Evolutionary conservation across 2,329 filamentous ascomycete species (phyloP).

Genomic region (Talaromyces sp.): DNA sequence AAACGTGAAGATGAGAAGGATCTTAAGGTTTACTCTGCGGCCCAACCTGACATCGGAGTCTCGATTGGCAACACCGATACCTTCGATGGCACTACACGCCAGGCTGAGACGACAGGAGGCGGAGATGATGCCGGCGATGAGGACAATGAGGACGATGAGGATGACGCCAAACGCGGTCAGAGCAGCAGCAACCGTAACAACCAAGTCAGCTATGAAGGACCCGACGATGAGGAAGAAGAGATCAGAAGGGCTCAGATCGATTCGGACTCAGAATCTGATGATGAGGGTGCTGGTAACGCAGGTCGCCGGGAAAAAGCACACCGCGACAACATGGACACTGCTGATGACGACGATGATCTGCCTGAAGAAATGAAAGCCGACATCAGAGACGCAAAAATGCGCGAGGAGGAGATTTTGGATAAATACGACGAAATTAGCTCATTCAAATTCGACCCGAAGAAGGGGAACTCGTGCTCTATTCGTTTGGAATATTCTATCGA

Average conservation of each 20-base stretch:
- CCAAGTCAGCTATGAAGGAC: constrained; percentile 82
- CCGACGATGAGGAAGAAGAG: constrained; percentile 86
- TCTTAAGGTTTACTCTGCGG: constrained; percentile 54
- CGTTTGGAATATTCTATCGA: constrained; percentile 74
- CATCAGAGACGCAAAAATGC: constrained; percentile 43
- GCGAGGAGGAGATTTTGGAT: constrained; percentile 60
- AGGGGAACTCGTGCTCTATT: constrained; percentile 71
- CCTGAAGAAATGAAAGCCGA: constrained; percentile 37
- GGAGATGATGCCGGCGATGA: constrained; percentile 58
- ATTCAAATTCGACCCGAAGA: constrained; percentile 73
- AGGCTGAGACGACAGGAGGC: constrained; percentile 50
- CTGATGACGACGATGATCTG: constrained; percentile 46
- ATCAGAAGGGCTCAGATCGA: constrained; percentile 61
- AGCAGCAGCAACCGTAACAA: constrained; percentile 64
- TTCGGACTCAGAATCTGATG: constrained; percentile 46
- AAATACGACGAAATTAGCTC: constrained; percentile 62
- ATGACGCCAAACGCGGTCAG: constrained; percentile 63
- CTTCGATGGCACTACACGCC: constrained; percentile 32
- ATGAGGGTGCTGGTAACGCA: constrained; percentile 2
- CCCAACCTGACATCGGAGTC: constrained; percentile 70
- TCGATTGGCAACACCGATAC: constrained; percentile 54
- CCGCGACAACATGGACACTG: constrained; percentile 11
- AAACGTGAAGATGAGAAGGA: constrained; percentile 64
- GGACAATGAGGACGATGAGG: constrained; percentile 71
- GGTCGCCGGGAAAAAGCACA: constrained; percentile 24